Evolutionary conservation across 2,329 filamentous ascomycete species (phyloP).

Genomic region (Pseudocercospora fijiensis): DNA sequence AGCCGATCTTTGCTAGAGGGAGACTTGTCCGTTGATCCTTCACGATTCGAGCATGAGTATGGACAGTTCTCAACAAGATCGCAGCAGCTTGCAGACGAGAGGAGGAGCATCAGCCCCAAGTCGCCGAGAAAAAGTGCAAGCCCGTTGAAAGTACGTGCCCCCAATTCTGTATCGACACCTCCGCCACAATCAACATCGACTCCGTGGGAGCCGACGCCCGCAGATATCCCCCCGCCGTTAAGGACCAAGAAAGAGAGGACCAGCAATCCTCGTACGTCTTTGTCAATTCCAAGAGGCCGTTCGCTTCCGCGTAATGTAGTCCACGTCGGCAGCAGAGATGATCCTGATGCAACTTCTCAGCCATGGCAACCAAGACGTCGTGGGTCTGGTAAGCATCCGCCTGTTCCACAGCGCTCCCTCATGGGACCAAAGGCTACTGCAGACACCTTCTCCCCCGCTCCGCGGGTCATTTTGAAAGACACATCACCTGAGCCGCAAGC

Average conservation of each 20-base stretch:
- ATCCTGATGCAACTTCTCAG: slow-evolving; percentile 28
- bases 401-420: slow-evolving; percentile 26
- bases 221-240: background rate
- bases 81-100: slow-evolving; percentile 30
- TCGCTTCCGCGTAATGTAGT: slow-evolving; percentile 20
- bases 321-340: slow-evolving; percentile 23
- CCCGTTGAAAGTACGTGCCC: slow-evolving; percentile 3
- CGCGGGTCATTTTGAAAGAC: slow-evolving; percentile 1
- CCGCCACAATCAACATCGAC: background rate
- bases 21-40: slow-evolving; percentile 37
- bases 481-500: slow-evolving; percentile 7
- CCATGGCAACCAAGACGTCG: slow-evolving; percentile 19
- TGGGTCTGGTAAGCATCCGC: slow-evolving; percentile 22
- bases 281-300: slow-evolving; percentile 29
- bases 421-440: slow-evolving; percentile 28
- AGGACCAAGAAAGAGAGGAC: slow-evolving; percentile 16
- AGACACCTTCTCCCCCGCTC: slow-evolving; percentile 20
- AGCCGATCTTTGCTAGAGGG: slow-evolving; percentile 35
- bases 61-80: slow-evolving; percentile 31
- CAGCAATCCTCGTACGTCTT: slow-evolving; percentile 29
- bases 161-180: background rate
- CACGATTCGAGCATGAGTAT: slow-evolving; percentile 37
- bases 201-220: background rate
- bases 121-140: slow-evolving; percentile 19
- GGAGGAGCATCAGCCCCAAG: slow-evolving; percentile 19